Evolutionary conservation across 1,284 basidiomycete species (phyloP).

Genomic region (Fereydounia khargensis): DNA sequence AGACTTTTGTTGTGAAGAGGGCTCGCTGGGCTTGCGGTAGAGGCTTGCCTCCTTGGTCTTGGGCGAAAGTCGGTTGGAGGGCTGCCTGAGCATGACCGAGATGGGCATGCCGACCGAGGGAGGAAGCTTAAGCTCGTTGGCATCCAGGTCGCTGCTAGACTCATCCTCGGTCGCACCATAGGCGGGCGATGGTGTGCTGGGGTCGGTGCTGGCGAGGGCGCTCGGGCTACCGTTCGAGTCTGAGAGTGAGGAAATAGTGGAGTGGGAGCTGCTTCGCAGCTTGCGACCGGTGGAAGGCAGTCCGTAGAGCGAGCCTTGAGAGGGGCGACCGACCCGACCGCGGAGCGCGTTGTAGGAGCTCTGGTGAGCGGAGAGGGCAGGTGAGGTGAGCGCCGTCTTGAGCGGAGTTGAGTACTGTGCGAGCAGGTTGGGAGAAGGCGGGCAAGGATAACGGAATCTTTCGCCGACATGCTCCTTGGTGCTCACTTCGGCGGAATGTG

Average conservation of each 20-base stretch:
- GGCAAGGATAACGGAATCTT: conserved; percentile 47
- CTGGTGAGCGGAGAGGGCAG: conserved; percentile 40
- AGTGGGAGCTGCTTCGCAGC: conserved; percentile 44
- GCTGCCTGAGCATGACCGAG: conserved; percentile 34
- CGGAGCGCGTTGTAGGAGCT: conserved; percentile 15
- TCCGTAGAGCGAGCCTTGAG: conserved; percentile 7
- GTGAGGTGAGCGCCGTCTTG: conserved; percentile 36
- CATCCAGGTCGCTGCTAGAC: conserved; percentile 39
- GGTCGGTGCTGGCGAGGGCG: conserved; percentile 34
- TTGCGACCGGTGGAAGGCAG: conserved; percentile 4
- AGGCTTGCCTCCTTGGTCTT: neutral
- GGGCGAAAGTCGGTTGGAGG: conserved; percentile 4
- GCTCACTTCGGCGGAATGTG: conserved; percentile 4
- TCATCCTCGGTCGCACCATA: conserved; percentile 31
- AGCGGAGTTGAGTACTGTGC: conserved; percentile 37
- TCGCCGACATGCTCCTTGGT: neutral
- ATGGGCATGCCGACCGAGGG: conserved; percentile 36
- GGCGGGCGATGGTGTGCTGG: conserved; percentile 37
- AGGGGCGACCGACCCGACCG: no score
- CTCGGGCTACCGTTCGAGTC: conserved; percentile 34
- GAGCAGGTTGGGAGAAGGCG: conserved; percentile 40
- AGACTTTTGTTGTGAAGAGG: conserved; percentile 12
- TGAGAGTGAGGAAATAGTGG: conserved; percentile 47
- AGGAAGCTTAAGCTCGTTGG: conserved; percentile 38
- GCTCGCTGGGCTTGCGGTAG: neutral